Conservation (phyloP, 805 yeast species). For the Starmerella tilneyi region DNA sequence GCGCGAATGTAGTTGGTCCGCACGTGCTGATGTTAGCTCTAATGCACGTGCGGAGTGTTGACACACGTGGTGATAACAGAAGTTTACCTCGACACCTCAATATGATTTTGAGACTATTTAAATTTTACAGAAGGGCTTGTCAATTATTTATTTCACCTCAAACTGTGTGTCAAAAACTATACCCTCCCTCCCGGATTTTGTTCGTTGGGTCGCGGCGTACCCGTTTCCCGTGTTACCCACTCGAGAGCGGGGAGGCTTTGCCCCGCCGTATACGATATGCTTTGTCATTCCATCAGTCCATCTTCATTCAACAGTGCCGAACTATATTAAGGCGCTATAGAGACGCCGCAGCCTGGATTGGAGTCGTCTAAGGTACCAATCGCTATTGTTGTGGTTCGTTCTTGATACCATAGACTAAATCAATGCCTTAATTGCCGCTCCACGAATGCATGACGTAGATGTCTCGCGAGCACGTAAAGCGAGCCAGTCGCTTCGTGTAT, state of each 20-base stretch:
- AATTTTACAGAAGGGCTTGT: no score
- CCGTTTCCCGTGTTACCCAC: no score
- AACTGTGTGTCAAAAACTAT: no score
- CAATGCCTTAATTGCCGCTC: slow-evolving; percentile 16
- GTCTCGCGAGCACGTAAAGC: slow-evolving; percentile 31
- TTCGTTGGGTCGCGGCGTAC: no score
- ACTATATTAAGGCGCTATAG: slow-evolving; percentile 4
- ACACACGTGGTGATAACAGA: no score
- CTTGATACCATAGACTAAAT: slow-evolving; percentile 3
- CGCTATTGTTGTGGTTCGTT: background rate
- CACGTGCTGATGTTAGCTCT: no score
- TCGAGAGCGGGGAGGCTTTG: slow-evolving; percentile 8
- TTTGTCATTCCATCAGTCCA: slow-evolving; percentile 6
- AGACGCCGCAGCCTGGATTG: background rate
- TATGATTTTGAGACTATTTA: no score
- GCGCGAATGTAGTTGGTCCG: no score
- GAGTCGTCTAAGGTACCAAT: background rate
- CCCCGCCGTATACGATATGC: slow-evolving; percentile 4
- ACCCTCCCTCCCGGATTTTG: no score
- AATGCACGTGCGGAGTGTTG: no score
- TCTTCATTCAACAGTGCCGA: background rate
- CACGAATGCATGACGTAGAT: slow-evolving; percentile 18
- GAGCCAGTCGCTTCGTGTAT: slow-evolving; percentile 33
- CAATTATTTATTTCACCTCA: no score
- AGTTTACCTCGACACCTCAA: no score